A percentile compares a stretch with the other conserved stretches of the same genome.
Conservation (phyloP, 1,284 basidiomycete genomes). For the Hymenochaete sp. region DNA sequence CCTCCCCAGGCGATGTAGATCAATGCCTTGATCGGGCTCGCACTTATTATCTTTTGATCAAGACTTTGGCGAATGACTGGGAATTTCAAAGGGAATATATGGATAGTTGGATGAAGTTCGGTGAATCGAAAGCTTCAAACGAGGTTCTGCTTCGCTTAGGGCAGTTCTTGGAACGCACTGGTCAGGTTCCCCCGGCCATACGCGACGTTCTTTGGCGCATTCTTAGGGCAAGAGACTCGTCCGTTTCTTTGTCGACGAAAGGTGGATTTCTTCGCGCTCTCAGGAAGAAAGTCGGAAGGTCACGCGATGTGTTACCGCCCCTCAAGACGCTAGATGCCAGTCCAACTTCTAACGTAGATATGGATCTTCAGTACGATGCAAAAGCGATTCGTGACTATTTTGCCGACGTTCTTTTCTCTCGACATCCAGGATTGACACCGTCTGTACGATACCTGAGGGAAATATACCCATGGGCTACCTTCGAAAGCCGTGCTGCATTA, state of each 20-base stretch:
- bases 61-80: slow-evolving; percentile 1
- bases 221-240: neutral
- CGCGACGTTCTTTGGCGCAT: slow-evolving; percentile 6
- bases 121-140: neutral
- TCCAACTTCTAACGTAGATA: neutral
- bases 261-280: slow-evolving; percentile 10
- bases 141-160: slow-evolving; percentile 8
- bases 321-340: neutral
- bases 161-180: slow-evolving; percentile 2
- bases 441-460: slow-evolving; percentile 4
- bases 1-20: neutral
- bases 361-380: slow-evolving; percentile 2
- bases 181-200: slow-evolving; percentile 1
- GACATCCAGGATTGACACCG: neutral
- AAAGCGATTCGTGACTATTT: slow-evolving; percentile 10
- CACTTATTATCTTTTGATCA: slow-evolving; percentile 12
- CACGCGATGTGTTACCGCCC: slow-evolving; percentile 5
- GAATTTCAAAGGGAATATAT: slow-evolving; percentile 8
- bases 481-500: slow-evolving; percentile 13
- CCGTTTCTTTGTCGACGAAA: neutral
- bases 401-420: slow-evolving; percentile 10
- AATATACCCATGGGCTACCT: slow-evolving; percentile 12
- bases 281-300: slow-evolving; percentile 6
- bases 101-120: neutral
- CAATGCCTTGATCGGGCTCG: slow-evolving; percentile 6